Conservation (phyloP, 805 yeast genomes). For the Cyberlindnera meyerae region DNA sequence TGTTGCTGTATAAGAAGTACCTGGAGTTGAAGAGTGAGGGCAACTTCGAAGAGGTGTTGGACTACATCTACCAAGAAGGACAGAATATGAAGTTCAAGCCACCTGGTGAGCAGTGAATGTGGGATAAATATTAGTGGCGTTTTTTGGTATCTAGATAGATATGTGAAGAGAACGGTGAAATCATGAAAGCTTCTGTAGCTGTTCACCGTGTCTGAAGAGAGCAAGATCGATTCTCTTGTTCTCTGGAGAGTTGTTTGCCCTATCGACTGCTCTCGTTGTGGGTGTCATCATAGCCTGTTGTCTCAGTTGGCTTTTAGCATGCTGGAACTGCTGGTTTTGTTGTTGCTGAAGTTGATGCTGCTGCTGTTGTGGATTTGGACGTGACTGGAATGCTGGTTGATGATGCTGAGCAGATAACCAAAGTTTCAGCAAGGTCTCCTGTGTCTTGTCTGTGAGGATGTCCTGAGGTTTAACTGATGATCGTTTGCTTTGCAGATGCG, state of each 20-base stretch:
- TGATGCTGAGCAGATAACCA: constrained; percentile 23
- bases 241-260: constrained; percentile 25
- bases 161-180: constrained; percentile 1
- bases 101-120: constrained; percentile 19
- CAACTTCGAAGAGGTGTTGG: constrained; percentile 55
- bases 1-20: constrained; percentile 69
- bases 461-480: too few relatives aligned
- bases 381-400: constrained; percentile 4
- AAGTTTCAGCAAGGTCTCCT: constrained; percentile 20
- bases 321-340: constrained; percentile 11
- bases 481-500: too few relatives aligned
- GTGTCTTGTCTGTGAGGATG: constrained; percentile 15
- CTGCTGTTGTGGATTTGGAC: constrained; percentile 8
- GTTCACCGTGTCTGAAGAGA: constrained; percentile 21
- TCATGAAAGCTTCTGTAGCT: constrained; percentile 20
- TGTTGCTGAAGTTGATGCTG: constrained; percentile 7
- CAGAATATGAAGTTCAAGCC: constrained; percentile 26
- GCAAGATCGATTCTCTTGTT: constrained; percentile 24
- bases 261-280: constrained; percentile 38
- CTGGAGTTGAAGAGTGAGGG: constrained; percentile 55
- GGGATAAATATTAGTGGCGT: too few relatives aligned
- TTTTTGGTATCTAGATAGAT: too few relatives aligned
- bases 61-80: constrained; percentile 69
- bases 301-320: constrained; percentile 5
- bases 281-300: constrained; percentile 27